Conservation (phyloP, 1,139 yeast genomes). For the Hyphopichia fennica region DNA sequence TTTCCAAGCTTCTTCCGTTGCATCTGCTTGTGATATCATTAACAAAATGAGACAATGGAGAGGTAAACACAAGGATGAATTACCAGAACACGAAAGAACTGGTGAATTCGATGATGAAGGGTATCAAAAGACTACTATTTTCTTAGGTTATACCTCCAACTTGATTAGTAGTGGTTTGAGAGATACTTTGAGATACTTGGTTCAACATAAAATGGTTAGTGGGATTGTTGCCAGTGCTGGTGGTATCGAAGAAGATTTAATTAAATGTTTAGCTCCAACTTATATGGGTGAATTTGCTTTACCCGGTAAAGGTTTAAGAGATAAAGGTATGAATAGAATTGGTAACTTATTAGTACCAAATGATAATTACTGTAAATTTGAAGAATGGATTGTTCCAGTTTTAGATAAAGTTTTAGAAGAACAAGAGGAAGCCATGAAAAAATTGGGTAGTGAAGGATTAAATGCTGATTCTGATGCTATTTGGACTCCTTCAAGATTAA, state of each 20-base stretch:
- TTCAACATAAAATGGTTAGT: constrained; percentile 90
- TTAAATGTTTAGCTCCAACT: constrained; percentile 94
- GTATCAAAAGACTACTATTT: constrained; percentile 82
- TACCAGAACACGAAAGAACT: constrained; percentile 67
- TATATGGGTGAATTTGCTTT: constrained; percentile 87
- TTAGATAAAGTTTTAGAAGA: constrained; percentile 85
- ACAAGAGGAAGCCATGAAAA: constrained; percentile 67
- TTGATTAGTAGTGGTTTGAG: constrained; percentile 92
- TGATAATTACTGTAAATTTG: constrained; percentile 95
- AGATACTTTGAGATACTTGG: constrained; percentile 84
- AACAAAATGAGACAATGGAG: constrained; percentile 91
- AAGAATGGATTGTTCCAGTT: constrained; percentile 97
- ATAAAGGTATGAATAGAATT: constrained; percentile 95
- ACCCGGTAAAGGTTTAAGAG: constrained; percentile 80
- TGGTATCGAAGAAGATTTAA: constrained; percentile 95
- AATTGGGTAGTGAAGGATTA: constrained; percentile 60
- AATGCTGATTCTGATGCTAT: constrained; percentile 45
- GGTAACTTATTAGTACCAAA: constrained; percentile 96
- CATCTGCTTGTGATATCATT: constrained; percentile 87
- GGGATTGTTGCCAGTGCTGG: constrained; percentile 97
- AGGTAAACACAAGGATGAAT: constrained; percentile 66
- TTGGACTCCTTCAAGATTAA: constrained; percentile 94
- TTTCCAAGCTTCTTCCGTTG: constrained; percentile 90
- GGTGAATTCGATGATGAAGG: constrained; percentile 83
- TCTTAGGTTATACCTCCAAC: constrained; percentile 96